Conservation (phyloP, 169 alveolate genomes). For the Cryptosporidium baileyi region DNA sequence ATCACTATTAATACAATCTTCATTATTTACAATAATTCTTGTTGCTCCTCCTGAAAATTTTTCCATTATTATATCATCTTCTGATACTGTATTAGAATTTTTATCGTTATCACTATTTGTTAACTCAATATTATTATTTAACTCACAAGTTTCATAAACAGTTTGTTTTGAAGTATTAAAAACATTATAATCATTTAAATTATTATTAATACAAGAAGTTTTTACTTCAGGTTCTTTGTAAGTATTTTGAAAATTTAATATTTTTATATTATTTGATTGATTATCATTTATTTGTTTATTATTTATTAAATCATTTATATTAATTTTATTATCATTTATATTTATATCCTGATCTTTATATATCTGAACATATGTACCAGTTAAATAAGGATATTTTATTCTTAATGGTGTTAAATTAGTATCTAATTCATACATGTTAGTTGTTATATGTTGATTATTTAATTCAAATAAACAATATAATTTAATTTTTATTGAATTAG, state of each 20-base stretch:
- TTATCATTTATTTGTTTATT: neutral
- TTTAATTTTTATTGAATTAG: constrained; percentile 2
- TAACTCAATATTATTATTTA: neutral
- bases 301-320: neutral
- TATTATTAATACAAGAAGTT: neutral
- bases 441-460: neutral
- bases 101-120: neutral
- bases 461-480: constrained; percentile 10
- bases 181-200: neutral
- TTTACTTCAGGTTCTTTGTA: neutral
- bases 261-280: neutral
- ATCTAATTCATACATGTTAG: neutral
- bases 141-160: neutral
- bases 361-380: constrained; percentile 40
- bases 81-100: neutral
- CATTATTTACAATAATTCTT: constrained; percentile 1
- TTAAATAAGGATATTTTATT: constrained; percentile 54
- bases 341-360: neutral
- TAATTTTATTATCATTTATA: neutral
- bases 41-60: constrained; percentile 39
- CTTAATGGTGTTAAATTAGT: constrained; percentile 14
- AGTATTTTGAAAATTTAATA: neutral
- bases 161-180: neutral
- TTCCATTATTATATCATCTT: neutral
- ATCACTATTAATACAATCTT: no score